phyloP scores from a whole-genome alignment of 441 rosid genomes.

The Adansonia gregorii region DNA sequence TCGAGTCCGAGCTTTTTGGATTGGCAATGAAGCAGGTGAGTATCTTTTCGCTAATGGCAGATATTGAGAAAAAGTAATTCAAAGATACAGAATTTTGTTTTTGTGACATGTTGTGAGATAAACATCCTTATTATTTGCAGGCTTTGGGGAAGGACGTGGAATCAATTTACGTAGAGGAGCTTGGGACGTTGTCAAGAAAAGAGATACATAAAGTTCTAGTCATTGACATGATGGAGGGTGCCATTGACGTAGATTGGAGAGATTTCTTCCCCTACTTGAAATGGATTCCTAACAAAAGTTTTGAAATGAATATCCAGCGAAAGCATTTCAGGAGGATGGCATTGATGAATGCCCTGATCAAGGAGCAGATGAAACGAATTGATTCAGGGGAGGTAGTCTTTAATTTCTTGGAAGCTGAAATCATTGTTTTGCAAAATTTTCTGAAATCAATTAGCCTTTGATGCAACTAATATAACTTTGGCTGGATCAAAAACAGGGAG shows the following conservation, averaged over 20 bases:
- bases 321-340: slow-evolving; percentile 56
- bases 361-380: slow-evolving; percentile 49
- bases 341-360: slow-evolving; percentile 65
- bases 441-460: too few species aligned
- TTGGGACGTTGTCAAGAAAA: slow-evolving; percentile 58
- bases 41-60: not conserved
- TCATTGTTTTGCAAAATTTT: not conserved
- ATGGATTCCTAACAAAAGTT: slow-evolving; percentile 73
- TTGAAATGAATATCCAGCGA: slow-evolving; percentile 51
- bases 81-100: not conserved
- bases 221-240: slow-evolving; percentile 74
- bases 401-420: not conserved
- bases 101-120: not conserved
- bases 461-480: not conserved
- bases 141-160: slow-evolving; percentile 66
- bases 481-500: slow-evolving; percentile 39
- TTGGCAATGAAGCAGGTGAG: slow-evolving; percentile 72
- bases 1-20: slow-evolving; percentile 72
- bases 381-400: slow-evolving; percentile 41
- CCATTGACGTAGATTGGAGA: slow-evolving; percentile 90
- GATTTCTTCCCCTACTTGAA: slow-evolving; percentile 89
- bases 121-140: slow-evolving; percentile 36
- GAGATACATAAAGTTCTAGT: slow-evolving; percentile 60
- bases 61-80: not conserved
- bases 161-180: slow-evolving; percentile 61